A percentile compares a stretch with the other conserved stretches of the same genome.
These are phyloP conservation scores for Fusarium redolens DNA, from an alignment of 2,329 filamentous ascomycete species.

Conservation along the genomic window DNA sequence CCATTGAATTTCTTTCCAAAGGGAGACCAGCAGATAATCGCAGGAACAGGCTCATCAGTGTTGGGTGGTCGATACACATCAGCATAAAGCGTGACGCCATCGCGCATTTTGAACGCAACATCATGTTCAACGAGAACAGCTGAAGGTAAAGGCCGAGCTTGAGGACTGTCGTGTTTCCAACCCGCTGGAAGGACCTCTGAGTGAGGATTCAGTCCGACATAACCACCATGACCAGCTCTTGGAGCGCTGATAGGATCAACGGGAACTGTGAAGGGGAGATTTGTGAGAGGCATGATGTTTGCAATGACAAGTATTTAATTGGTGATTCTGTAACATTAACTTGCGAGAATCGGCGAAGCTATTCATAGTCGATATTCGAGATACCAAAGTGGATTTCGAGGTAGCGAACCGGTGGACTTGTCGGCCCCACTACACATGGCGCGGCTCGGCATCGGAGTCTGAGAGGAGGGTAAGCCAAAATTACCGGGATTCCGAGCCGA, in stretches of 20 bases:
- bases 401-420: not conserved
- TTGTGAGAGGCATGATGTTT: conserved; percentile 4
- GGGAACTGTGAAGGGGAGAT: conserved; percentile 5
- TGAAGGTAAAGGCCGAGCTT: not conserved
- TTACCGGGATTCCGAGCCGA: conserved; percentile 12
- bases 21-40: conserved; percentile 11
- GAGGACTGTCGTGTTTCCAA: not conserved
- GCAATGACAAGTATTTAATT: not conserved
- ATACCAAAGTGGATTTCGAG: not conserved
- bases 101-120: conserved; percentile 7
- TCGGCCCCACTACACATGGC: not conserved
- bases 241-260: conserved; percentile 1
- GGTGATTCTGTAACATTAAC: fast-evolving
- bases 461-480: fast-evolving
- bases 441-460: conserved; percentile 14
- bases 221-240: conserved; percentile 8
- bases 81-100: conserved; percentile 1
- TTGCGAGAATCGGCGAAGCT: not conserved
- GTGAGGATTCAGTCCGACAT: not conserved
- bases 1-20: conserved; percentile 24
- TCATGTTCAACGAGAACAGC: conserved; percentile 13
- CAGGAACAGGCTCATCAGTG: conserved; percentile 3
- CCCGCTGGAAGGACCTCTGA: conserved; percentile 1
- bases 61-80: conserved; percentile 5
- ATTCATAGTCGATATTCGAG: not conserved